Percentiles rank a stretch among this genome's conserved stretches.
phyloP scores from a whole-genome alignment of 495 filamentous ascomycete genomes.

The Neurospora sp. region DNA sequence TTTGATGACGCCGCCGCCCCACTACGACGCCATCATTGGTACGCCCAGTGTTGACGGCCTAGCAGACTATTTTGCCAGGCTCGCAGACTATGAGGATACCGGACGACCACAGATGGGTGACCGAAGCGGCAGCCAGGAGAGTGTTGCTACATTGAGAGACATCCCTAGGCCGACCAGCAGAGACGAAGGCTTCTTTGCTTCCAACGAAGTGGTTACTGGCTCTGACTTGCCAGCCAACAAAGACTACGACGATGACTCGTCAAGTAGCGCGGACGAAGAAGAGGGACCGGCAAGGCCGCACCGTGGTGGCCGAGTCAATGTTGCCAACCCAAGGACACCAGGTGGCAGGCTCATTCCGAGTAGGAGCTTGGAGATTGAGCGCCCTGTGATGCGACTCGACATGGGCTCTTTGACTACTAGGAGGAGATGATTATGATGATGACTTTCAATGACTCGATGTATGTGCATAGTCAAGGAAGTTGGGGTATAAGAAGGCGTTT shows the following conservation, averaged over 20 bases:
- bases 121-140: background rate
- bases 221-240: background rate
- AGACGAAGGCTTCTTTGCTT: background rate
- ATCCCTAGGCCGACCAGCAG: background rate
- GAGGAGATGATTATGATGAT: background rate
- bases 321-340: constrained; percentile 45
- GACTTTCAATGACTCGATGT: background rate
- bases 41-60: constrained; percentile 69
- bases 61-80: constrained; percentile 77
- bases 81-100: constrained; percentile 34
- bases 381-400: constrained; percentile 29
- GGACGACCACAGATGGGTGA: constrained; percentile 10
- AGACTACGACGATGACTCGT: constrained; percentile 23
- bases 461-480: background rate
- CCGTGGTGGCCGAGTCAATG: constrained; percentile 39
- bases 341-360: constrained; percentile 38
- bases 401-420: constrained; percentile 6
- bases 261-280: constrained; percentile 27
- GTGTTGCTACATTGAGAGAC: background rate
- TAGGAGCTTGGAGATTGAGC: constrained; percentile 37
- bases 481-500: background rate
- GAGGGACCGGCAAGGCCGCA: constrained; percentile 28
- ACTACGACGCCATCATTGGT: constrained; percentile 78
- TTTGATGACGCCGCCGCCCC: constrained; percentile 74
- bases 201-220: background rate